A percentile compares a stretch with the other conserved stretches of the same genome.
Conservation (phyloP, 2,329 filamentous ascomycete genomes). For the Aspergillus alliaceus region DNA sequence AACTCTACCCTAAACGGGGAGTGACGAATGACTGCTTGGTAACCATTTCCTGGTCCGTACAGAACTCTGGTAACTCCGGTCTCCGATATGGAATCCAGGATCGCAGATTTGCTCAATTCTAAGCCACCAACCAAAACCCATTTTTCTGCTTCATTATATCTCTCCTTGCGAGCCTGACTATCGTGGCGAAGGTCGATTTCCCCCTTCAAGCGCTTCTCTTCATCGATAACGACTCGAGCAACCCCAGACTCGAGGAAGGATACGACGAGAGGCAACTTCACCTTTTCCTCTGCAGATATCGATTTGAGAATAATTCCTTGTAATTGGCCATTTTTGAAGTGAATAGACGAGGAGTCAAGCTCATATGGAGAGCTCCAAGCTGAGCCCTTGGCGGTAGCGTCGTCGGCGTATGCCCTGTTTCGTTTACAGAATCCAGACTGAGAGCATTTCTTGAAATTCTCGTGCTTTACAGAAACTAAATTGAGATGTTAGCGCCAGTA, state of each 20-base stretch:
- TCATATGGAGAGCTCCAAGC: constrained; percentile 80
- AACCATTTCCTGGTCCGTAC: constrained; percentile 74
- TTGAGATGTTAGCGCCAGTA: background rate
- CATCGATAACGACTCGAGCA: constrained; percentile 84
- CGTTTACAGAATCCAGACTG: constrained; percentile 97
- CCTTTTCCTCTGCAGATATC: constrained; percentile 65
- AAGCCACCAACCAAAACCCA: constrained; percentile 85
- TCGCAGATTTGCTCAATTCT: constrained; percentile 68
- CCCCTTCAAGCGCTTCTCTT: constrained; percentile 84
- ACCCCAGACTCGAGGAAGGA: constrained; percentile 89
- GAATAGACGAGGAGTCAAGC: constrained; percentile 69
- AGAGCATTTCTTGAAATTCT: constrained; percentile 95
- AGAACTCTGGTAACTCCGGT: constrained; percentile 68
- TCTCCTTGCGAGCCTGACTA: constrained; percentile 82
- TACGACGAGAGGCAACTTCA: constrained; percentile 78
- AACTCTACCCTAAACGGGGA: constrained; percentile 85
- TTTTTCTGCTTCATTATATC: constrained; percentile 87
- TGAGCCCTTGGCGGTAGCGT: constrained; percentile 62
- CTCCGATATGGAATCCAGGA: constrained; percentile 65
- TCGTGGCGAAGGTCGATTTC: constrained; percentile 84
- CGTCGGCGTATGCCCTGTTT: constrained; percentile 86
- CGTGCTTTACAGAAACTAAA: constrained; percentile 81
- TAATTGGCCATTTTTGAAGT: constrained; percentile 77
- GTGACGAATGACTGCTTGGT: constrained; percentile 81
- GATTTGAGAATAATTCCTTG: constrained; percentile 81